Conservation (phyloP, 148 eudicot species). For the Silene conica region DNA sequence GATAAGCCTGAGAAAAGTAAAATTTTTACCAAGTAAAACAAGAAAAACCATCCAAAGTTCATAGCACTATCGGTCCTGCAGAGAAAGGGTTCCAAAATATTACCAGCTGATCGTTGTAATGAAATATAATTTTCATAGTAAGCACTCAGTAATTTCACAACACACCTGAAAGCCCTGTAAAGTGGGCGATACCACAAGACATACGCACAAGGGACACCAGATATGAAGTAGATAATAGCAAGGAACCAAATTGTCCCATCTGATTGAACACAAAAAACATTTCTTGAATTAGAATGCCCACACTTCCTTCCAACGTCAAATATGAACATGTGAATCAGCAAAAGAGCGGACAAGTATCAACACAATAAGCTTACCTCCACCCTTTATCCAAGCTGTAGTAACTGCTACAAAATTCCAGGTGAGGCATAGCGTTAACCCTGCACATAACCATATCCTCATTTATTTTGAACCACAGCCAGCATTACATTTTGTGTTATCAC, state of each 20-base stretch:
- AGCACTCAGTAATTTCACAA: conserved; percentile 10
- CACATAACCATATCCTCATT: conserved; percentile 17
- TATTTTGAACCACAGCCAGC: neutral
- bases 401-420: conserved; percentile 79
- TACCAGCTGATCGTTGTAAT: conserved; percentile 11
- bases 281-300: neutral
- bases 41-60: conserved; percentile 81
- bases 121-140: neutral
- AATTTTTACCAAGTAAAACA: conserved; percentile 62
- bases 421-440: conserved; percentile 70
- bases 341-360: neutral
- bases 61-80: conserved; percentile 78
- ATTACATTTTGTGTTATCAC: too few relatives aligned
- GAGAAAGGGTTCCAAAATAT: neutral
- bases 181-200: conserved; percentile 89
- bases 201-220: conserved; percentile 83
- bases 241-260: conserved; percentile 82
- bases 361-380: conserved; percentile 43
- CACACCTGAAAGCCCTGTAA: conserved; percentile 84
- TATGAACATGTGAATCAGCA: neutral
- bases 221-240: conserved; percentile 79
- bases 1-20: neutral
- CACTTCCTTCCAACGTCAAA: neutral
- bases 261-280: conserved; percentile 21
- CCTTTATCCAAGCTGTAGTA: conserved; percentile 77